phyloP scores from a whole-genome alignment of 768 basidiomycete species.

The Lactifluus piperatus region DNA sequence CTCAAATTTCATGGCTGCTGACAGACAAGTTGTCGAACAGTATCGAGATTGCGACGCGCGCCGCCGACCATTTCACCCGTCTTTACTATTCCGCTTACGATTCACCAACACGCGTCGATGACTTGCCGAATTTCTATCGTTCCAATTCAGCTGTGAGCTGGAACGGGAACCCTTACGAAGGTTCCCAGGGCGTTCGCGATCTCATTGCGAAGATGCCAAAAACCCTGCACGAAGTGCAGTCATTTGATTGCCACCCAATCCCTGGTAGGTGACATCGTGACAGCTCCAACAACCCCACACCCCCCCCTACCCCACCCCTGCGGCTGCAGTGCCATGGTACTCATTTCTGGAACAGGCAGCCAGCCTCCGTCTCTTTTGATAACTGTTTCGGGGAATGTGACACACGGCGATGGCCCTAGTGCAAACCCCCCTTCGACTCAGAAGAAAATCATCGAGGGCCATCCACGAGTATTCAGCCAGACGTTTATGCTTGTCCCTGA shows the following conservation, averaged over 20 bases:
- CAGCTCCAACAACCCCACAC: neutral
- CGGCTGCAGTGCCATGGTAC: no score
- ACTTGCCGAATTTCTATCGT: conserved; percentile 78
- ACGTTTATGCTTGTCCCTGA: conserved; percentile 82
- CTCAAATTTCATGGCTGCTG: neutral
- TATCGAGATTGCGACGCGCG: conserved; percentile 77
- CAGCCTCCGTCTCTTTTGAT: conserved; percentile 73
- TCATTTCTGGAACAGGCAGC: conserved; percentile 39
- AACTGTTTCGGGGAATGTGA: conserved; percentile 73
- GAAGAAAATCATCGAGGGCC: conserved; percentile 49
- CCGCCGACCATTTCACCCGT: conserved; percentile 75
- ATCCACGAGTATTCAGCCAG: conserved; percentile 80
- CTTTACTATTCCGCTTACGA: conserved; percentile 81
- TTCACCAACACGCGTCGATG: conserved; percentile 63
- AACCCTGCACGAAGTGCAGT: conserved; percentile 79
- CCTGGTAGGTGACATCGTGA: conserved; percentile 42
- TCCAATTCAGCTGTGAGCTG: conserved; percentile 67
- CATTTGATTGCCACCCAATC: conserved; percentile 86
- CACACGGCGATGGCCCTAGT: conserved; percentile 51
- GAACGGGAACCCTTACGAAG: conserved; percentile 79
- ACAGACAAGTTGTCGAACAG: conserved; percentile 32
- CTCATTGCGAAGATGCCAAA: conserved; percentile 65
- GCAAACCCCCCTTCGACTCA: conserved; percentile 47
- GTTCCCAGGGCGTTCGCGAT: conserved; percentile 55
- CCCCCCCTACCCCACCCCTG: neutral